A percentile compares a stretch with the other conserved stretches of the same genome.
These are phyloP conservation scores for Trametes villosa DNA, from an alignment of 768 basidiomycete genomes.

Conservation along the genomic window DNA sequence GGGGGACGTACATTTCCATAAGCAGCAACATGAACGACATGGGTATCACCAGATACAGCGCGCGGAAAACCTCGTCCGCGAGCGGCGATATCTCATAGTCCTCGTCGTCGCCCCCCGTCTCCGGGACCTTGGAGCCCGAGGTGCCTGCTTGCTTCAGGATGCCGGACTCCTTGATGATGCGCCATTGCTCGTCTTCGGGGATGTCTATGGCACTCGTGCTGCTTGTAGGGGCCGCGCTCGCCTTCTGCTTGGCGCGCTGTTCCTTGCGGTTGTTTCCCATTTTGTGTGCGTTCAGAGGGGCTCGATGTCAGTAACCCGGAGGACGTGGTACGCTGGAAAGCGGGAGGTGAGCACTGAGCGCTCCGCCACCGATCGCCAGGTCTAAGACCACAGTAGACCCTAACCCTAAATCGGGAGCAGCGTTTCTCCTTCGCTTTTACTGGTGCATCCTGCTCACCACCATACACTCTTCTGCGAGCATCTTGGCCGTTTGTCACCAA, in stretches of 20 bases:
- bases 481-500: background rate
- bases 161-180: conserved; percentile 69
- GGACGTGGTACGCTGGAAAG: background rate
- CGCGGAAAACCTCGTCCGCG: conserved; percentile 72
- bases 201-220: conserved; percentile 44
- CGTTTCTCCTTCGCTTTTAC: too few species aligned
- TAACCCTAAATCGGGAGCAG: conserved; percentile 3
- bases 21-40: conserved; percentile 74
- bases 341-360: background rate
- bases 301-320: too few species aligned
- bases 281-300: background rate
- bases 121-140: background rate
- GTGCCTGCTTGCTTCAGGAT: conserved; percentile 30
- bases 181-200: conserved; percentile 78
- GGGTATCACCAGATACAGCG: conserved; percentile 68
- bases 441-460: too few species aligned
- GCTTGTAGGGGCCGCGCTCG: background rate
- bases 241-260: conserved; percentile 2
- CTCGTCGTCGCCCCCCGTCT: conserved; percentile 10
- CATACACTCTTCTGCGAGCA: background rate
- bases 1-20: conserved; percentile 80
- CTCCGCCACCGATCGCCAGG: background rate
- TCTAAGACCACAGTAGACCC: too few species aligned
- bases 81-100: conserved; percentile 48
- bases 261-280: conserved; percentile 32